Conservation (phyloP, 2,329 filamentous ascomycete genomes). For the Teratosphaeria destructans region DNA sequence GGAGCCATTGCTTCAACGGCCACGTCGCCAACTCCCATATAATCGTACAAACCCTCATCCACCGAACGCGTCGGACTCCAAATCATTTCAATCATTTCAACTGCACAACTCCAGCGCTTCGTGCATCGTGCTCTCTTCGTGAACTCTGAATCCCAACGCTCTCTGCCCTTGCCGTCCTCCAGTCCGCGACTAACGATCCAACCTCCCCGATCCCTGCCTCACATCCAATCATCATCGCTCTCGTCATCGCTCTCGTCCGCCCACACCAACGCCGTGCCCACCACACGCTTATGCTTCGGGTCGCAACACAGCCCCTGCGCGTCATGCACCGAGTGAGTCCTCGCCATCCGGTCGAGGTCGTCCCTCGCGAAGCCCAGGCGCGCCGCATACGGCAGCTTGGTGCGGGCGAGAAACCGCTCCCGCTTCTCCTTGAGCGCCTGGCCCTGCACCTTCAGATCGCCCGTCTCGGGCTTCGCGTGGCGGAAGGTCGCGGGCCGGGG, state of each 20-base stretch:
- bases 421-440: not conserved
- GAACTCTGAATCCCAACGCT: no score
- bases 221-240: slow-evolving; percentile 24
- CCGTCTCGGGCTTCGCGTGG: not conserved
- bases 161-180: no score
- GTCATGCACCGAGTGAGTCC: not conserved
- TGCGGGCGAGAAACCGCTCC: not conserved
- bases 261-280: slow-evolving; percentile 15
- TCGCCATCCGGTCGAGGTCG: not conserved
- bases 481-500: not conserved
- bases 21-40: no score
- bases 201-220: slow-evolving; percentile 28
- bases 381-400: not conserved
- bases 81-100: no score
- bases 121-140: no score
- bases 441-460: not conserved
- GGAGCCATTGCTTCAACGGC: no score
- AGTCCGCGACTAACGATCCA: not conserved
- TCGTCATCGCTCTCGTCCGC: slow-evolving; percentile 28
- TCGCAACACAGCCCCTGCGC: not conserved
- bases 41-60: no score
- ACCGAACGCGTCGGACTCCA: no score
- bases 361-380: not conserved
- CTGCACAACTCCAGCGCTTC: no score
- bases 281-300: not conserved